Percentiles rank a stretch among this genome's conserved stretches.
Conservation (phyloP, 495 filamentous ascomycete genomes). For the Talaromyces ruber region DNA sequence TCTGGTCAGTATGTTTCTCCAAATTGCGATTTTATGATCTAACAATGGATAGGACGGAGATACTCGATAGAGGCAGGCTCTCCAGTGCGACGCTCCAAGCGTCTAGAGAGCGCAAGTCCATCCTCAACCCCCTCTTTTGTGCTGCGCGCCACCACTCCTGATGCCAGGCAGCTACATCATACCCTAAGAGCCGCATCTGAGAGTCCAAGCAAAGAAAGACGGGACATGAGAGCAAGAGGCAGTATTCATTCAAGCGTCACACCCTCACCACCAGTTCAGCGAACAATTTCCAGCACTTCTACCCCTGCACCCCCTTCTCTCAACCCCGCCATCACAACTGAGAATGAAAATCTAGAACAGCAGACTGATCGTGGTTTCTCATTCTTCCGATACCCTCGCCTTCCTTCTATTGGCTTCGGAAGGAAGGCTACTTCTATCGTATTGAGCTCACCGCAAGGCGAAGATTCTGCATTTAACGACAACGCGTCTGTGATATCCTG, state of each 20-base stretch:
- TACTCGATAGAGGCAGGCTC: constrained; percentile 8
- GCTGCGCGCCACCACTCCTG: constrained; percentile 31
- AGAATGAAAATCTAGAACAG: background rate
- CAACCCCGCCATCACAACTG: background rate
- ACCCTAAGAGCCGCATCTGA: constrained; percentile 19
- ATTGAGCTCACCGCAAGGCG: constrained; percentile 15
- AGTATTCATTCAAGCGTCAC: constrained; percentile 22
- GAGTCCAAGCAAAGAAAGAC: constrained; percentile 8
- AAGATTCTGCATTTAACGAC: constrained; percentile 18
- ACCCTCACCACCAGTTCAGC: constrained; percentile 29
- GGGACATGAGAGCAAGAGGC: constrained; percentile 1
- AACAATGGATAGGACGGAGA: constrained; percentile 4
- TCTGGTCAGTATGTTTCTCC: background rate
- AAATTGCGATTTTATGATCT: background rate
- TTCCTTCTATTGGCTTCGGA: background rate
- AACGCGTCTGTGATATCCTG: constrained; percentile 31
- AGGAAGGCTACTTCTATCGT: background rate
- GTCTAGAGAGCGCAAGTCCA: background rate
- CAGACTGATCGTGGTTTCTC: constrained; percentile 6
- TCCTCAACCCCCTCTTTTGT: background rate
- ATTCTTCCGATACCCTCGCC: constrained; percentile 2
- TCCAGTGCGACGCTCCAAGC: constrained; percentile 13
- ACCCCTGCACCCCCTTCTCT: constrained; percentile 14
- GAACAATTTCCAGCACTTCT: constrained; percentile 26
- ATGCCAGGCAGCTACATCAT: constrained; percentile 29